Percentiles rank a stretch among this genome's conserved stretches.
phyloP scores from a whole-genome alignment of 2,329 filamentous ascomycete genomes.

The Alternaria postmessia region DNA sequence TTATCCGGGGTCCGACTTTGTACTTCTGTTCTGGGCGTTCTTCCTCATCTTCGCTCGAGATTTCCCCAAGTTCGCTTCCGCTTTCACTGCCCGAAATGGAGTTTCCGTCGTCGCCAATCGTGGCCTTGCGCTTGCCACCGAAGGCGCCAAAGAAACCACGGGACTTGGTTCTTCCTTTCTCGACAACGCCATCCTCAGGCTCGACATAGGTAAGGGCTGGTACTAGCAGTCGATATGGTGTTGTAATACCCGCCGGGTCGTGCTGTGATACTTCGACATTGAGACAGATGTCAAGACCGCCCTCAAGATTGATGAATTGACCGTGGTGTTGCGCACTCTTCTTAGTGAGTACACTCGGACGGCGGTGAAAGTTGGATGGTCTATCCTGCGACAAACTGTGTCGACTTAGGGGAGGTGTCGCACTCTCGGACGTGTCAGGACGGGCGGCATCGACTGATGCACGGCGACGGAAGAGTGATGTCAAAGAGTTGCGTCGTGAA shows the following conservation, averaged over 20 bases:
- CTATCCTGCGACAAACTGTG: slow-evolving; percentile 31
- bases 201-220: slow-evolving; percentile 69
- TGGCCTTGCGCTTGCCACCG: slow-evolving; percentile 30
- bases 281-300: slow-evolving; percentile 83
- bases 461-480: slow-evolving; percentile 46
- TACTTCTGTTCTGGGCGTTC: slow-evolving; percentile 43
- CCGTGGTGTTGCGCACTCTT: slow-evolving; percentile 46
- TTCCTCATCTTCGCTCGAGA: slow-evolving; percentile 44
- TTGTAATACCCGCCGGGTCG: slow-evolving; percentile 87
- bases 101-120: slow-evolving; percentile 46
- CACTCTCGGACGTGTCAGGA: slow-evolving; percentile 37
- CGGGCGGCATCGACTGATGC: slow-evolving; percentile 40
- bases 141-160: slow-evolving; percentile 40
- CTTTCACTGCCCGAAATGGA: slow-evolving; percentile 38
- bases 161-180: slow-evolving; percentile 38
- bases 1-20: slow-evolving; percentile 44
- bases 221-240: slow-evolving; percentile 85
- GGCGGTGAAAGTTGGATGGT: slow-evolving; percentile 55
- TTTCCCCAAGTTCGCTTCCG: slow-evolving; percentile 35
- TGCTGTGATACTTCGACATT: slow-evolving; percentile 88
- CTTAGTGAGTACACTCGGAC: slow-evolving; percentile 55
- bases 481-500: slow-evolving; percentile 46
- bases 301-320: slow-evolving; percentile 74
- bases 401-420: slow-evolving; percentile 27
- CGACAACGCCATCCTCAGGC: slow-evolving; percentile 24